Evolutionary conservation across 176 grass and related monocot species (phyloP), one percentile per base, ranked within the genome.

Genomic region (Triticum urartu): DNA sequence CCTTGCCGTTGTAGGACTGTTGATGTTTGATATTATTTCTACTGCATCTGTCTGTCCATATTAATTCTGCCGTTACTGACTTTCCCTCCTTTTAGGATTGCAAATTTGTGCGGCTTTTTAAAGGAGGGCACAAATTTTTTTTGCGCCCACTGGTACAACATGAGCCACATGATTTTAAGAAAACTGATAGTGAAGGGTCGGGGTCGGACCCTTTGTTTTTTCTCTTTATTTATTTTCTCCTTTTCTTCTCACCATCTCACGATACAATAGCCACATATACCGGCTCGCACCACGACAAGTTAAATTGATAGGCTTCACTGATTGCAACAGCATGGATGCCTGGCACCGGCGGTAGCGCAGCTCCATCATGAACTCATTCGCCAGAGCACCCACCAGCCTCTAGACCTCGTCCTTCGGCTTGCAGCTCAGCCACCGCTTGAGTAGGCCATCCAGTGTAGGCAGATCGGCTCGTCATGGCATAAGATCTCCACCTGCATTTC

Each of bases 321-420:
- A 42, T 42, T 45, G 34, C 75, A 81, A 42, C 61, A 76, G 7
- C 56, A 4, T 25, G 36, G 40, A 17, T 11, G 7, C 72, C 6
- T 9, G 80, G 20, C 68, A 83, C n/a, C 82, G 90, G 30, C 92
- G 87, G 85, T 97, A 99, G 25, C 61, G 60, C 6, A 97, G 92
- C 90, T 86, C 92, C 92, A 99, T 94, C 52, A 99, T 86, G 30
- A 96, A 93, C 81, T 93, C 85, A 12, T 93, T 94, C 54, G 85
- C 92, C 3, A 85, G 85, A 63, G 90, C 45, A 17, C 87, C 90
- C 12, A 89, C 68, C 36, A 70, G 68, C 8, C 89, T 26, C 28
- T 59, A 63, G 68, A 90, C 24, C 39, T 68, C 69, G 8, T 87
- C 39, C 34, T 69, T 69, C 12, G 83, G 64, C 63, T 86, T 89